phyloP scores from a whole-genome alignment of 2,329 filamentous ascomycete species.

The Penicillium polonicum region DNA sequence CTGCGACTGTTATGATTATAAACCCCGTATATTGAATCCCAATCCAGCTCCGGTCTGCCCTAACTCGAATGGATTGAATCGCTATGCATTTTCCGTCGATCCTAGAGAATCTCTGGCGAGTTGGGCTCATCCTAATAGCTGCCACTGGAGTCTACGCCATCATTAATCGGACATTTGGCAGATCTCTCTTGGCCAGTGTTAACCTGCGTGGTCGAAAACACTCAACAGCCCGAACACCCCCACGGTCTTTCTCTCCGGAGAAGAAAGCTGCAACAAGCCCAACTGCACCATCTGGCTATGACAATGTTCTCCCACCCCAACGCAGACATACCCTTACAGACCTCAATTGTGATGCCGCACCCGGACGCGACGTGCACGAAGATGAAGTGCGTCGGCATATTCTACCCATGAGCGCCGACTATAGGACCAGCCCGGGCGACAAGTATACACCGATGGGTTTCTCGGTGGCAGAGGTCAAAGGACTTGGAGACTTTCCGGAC shows the following conservation, averaged over 20 bases:
- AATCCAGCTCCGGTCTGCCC: not conserved
- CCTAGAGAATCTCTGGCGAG: slow-evolving; percentile 23
- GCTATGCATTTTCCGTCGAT: slow-evolving; percentile 21
- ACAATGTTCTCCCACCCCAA: slow-evolving; percentile 54
- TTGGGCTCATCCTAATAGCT: slow-evolving; percentile 24
- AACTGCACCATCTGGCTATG: slow-evolving; percentile 40
- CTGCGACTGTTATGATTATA: not conserved
- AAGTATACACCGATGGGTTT: slow-evolving; percentile 67
- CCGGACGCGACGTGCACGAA: slow-evolving; percentile 30
- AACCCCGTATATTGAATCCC: not conserved
- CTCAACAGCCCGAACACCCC: slow-evolving; percentile 54
- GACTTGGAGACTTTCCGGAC: slow-evolving; percentile 74
- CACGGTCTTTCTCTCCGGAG: slow-evolving; percentile 53
- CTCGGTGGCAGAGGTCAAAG: slow-evolving; percentile 66
- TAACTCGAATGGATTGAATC: slow-evolving; percentile 8
- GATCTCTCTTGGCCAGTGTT: slow-evolving; percentile 42
- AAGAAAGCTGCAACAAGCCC: slow-evolving; percentile 40
- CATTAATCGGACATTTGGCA: slow-evolving; percentile 35
- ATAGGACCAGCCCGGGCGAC: slow-evolving; percentile 33
- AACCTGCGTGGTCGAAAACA: slow-evolving; percentile 41
- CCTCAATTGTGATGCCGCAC: slow-evolving; percentile 18
- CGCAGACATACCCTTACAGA: slow-evolving; percentile 49
- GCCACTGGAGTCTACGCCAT: slow-evolving; percentile 29
- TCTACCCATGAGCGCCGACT: slow-evolving; percentile 45
- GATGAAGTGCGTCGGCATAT: slow-evolving; percentile 34